Evolutionary conservation across 2,329 filamentous ascomycete species (phyloP).

Genomic region (Talaromyces rugulosus): DNA sequence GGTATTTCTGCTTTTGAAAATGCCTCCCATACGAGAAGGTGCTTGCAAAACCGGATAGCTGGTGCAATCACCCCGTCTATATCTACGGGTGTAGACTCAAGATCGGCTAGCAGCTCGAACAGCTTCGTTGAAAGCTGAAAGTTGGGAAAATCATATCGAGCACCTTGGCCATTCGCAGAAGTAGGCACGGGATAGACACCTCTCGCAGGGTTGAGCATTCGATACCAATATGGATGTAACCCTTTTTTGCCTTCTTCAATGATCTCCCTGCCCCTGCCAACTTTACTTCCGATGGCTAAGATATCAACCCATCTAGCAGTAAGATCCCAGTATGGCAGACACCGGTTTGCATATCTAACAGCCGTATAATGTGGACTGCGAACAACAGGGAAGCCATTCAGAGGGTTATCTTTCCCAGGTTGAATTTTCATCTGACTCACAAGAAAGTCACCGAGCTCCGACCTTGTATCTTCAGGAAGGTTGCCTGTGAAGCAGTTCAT

Average conservation of each 20-base stretch:
- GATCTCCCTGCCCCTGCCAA: constrained; percentile 72
- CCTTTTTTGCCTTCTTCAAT: constrained; percentile 86
- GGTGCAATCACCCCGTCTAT: constrained; percentile 57
- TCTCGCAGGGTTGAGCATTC: constrained; percentile 54
- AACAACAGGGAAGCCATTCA: constrained; percentile 45
- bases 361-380: constrained; percentile 76
- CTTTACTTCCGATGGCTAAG: constrained; percentile 63
- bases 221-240: constrained; percentile 72
- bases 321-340: constrained; percentile 73
- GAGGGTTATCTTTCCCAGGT: constrained; percentile 34
- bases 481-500: constrained; percentile 54
- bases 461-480: constrained; percentile 38
- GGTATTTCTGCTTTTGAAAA: constrained; percentile 42
- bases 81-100: constrained; percentile 23
- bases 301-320: constrained; percentile 84
- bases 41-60: constrained; percentile 66
- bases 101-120: constrained; percentile 23
- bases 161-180: constrained; percentile 49
- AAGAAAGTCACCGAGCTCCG: constrained; percentile 54
- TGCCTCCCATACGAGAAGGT: constrained; percentile 57
- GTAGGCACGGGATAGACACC: constrained; percentile 40
- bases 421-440: constrained; percentile 62
- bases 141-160: constrained; percentile 36
- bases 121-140: constrained; percentile 25
- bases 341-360: constrained; percentile 85